Conservation (phyloP, 768 basidiomycete genomes). For the Lactarius sp. region DNA sequence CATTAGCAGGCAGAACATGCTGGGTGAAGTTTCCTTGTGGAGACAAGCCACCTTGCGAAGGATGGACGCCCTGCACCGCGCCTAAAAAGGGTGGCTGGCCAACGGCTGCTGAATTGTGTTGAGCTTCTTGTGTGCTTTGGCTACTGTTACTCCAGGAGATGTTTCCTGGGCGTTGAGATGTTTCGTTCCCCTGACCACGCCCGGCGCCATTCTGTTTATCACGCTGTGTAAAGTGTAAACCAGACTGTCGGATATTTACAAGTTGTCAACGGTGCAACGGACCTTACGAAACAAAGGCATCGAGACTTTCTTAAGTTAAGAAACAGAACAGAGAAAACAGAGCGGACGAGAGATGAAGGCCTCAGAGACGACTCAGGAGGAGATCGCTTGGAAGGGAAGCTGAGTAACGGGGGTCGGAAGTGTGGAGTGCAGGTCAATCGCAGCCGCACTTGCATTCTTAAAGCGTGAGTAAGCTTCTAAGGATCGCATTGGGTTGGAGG, state of each 20-base stretch:
- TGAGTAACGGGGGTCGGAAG: too few species aligned
- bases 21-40: background rate
- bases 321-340: background rate
- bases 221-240: background rate
- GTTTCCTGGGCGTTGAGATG: background rate
- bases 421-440: too few species aligned
- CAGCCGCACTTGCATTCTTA: too few species aligned
- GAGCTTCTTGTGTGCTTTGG: background rate
- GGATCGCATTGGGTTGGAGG: too few species aligned
- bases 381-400: too few species aligned
- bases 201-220: background rate
- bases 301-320: background rate
- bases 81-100: background rate
- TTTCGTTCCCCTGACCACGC: background rate
- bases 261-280: background rate
- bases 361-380: background rate
- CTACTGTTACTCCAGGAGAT: background rate
- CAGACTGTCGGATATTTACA: background rate
- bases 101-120: background rate
- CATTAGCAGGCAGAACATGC: background rate
- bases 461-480: too few species aligned
- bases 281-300: background rate
- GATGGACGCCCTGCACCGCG: background rate
- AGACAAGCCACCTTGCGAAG: background rate
- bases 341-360: background rate